These are phyloP conservation scores for Eutrema yunnanense DNA, from an alignment of 345 rosid genomes.

Conservation along the genomic window DNA sequence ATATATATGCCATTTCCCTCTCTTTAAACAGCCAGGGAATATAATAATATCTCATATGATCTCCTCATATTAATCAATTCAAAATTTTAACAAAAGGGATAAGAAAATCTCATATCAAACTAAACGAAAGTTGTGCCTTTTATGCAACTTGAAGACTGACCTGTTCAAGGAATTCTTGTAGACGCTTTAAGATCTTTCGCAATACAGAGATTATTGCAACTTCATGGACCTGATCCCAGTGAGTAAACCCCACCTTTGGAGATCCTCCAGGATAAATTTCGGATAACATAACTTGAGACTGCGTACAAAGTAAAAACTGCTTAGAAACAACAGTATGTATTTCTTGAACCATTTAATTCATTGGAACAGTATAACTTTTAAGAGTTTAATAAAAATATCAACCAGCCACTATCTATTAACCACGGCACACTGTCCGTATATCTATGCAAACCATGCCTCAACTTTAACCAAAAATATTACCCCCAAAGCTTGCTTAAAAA, in stretches of 20 bases:
- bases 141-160: conserved; percentile 34
- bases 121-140: not conserved
- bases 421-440: not conserved
- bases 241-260: conserved; percentile 71
- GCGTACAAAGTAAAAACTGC: conserved; percentile 16
- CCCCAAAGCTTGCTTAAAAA: conserved; percentile 5
- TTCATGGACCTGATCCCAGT: conserved; percentile 94
- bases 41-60: not conserved
- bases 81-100: not conserved
- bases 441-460: not conserved
- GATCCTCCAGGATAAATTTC: conserved; percentile 97
- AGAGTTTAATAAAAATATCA: not conserved
- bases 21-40: not conserved
- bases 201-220: conserved; percentile 67
- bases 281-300: conserved; percentile 89
- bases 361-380: not conserved
- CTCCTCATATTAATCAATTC: not conserved
- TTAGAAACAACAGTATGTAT: conserved; percentile 8
- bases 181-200: conserved; percentile 68
- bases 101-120: not conserved
- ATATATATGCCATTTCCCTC: not conserved
- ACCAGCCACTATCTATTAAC: not conserved
- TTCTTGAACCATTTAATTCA: conserved; percentile 11
- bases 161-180: conserved; percentile 77
- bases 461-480: not conserved